These are phyloP conservation scores for Cladosporium halotolerans DNA, from an alignment of 2,329 filamentous ascomycete genomes.

Conservation along the genomic window DNA sequence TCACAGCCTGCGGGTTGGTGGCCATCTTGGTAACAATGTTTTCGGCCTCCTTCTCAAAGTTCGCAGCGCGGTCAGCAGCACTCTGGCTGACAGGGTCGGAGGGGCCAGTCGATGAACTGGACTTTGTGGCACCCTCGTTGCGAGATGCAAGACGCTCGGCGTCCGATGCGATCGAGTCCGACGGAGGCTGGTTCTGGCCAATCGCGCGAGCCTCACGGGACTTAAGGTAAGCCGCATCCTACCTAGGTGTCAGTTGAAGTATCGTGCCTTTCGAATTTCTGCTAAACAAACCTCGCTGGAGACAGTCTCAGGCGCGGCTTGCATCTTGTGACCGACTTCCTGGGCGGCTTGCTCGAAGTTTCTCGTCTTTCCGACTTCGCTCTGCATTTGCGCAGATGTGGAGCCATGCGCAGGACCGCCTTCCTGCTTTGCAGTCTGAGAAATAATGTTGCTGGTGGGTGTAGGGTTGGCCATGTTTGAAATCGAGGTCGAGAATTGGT, in stretches of 20 bases:
- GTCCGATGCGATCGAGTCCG: constrained; percentile 31
- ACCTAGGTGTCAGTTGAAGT: neutral
- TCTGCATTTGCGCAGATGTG: constrained; percentile 30
- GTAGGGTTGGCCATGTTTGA: constrained; percentile 7
- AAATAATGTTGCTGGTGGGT: constrained; percentile 23
- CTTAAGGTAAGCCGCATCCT: constrained; percentile 37
- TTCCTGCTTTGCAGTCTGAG: constrained; percentile 28
- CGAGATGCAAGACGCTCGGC: constrained; percentile 36
- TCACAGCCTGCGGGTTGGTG: constrained; percentile 27
- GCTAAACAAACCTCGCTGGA: constrained; percentile 23
- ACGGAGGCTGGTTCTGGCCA: constrained; percentile 23
- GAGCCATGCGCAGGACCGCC: constrained; percentile 29
- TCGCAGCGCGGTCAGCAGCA: constrained; percentile 26
- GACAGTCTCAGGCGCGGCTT: constrained; percentile 26
- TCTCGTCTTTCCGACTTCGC: constrained; percentile 23
- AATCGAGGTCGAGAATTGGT: neutral
- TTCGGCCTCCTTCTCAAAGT: constrained; percentile 27
- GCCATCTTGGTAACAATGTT: constrained; percentile 30
- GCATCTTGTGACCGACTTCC: constrained; percentile 26
- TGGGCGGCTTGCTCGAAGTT: constrained; percentile 27
- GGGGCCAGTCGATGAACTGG: constrained; percentile 6
- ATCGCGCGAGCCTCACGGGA: constrained; percentile 35
- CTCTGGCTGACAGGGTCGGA: constrained; percentile 26
- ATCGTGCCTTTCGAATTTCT: neutral
- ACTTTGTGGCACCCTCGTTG: constrained; percentile 21